Base-by-base conservation (phyloP, 176 grass and related monocot genomes). In the Bothriochloa decipiens region DNA sequence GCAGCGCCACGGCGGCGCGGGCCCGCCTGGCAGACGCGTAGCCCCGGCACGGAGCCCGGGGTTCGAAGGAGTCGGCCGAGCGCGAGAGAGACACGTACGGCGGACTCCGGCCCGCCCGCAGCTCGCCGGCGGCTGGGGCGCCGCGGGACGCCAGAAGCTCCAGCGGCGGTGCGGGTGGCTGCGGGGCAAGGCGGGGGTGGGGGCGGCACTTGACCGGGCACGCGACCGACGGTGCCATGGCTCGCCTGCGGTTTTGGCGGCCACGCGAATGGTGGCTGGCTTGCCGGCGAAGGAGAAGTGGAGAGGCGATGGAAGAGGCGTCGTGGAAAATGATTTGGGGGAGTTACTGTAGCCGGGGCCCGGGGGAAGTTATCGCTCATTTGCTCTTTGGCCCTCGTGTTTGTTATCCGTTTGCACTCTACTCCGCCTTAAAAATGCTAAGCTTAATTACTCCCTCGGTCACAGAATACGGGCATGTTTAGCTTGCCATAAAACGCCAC, bases 171-270 rank as follows among this genome's bases (percentile, higher is more conserved):
- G 57, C 63, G 66, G 79, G 71, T 26, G 64, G 85, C 60, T 67
- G 83, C 68, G 86, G 3, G 29, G 67, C 32, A 47, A 77, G 72
- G 52, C 68, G 69, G 63, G 42, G 86, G 76, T 46, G 49, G 11
- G 82, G 70, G 36, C 58, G 20, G 82, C 88, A 88, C 85, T 90
- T 90, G 68, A 87, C 67, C 68, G 89, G 17, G 69, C 68, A 63
- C 25, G 71, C 0, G 53, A 85, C 39, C 42, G 78, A 66, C 42
- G 88, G 29, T 42, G 83, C 45, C 86, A 88, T 88, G 76, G 83
- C 50, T 35, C 40, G 39, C 50, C 6, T 28, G 22, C 8, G 73
- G 20, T 55, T 75, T 16, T 14, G 28, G 42, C 37, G 16, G 35
- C 26, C 43, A 22, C 25, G 46, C 45, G 16, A 74, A 11, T 17